phyloP scores from a whole-genome alignment of 768 basidiomycete genomes.

The Dioszegia hungarica region DNA sequence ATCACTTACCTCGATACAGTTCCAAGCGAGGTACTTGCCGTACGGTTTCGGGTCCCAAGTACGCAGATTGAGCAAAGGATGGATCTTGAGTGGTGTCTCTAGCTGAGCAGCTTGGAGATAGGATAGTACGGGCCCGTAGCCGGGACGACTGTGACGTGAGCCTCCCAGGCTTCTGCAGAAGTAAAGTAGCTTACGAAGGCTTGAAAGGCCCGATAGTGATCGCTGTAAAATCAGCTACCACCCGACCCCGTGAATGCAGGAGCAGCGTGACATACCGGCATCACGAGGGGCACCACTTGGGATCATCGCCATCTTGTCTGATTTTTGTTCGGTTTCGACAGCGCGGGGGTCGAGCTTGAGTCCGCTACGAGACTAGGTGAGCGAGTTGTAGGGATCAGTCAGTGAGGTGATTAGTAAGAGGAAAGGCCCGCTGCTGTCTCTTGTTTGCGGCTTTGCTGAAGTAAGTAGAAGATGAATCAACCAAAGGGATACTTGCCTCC shows the following conservation, averaged over 20 bases:
- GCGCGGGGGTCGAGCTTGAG: too few relatives aligned
- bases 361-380: neutral
- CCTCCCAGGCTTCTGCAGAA: too few relatives aligned
- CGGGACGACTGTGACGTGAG: constrained; percentile 35
- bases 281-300: constrained; percentile 28
- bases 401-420: neutral
- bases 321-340: too few relatives aligned
- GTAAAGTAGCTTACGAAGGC: constrained; percentile 26
- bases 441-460: neutral
- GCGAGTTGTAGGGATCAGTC: neutral
- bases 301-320: constrained; percentile 29
- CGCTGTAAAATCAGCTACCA: constrained; percentile 13
- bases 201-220: constrained; percentile 46
- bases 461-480: constrained; percentile 13
- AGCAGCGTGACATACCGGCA: constrained; percentile 34
- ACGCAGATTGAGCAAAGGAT: constrained; percentile 42
- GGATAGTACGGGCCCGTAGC: constrained; percentile 47
- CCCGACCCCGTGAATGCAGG: neutral
- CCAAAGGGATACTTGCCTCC: neutral
- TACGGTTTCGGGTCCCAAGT: constrained; percentile 49
- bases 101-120: constrained; percentile 48
- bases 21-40: constrained; percentile 46
- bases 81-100: constrained; percentile 42
- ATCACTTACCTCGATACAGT: constrained; percentile 39
- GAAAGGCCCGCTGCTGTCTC: neutral